These are phyloP conservation scores for Cubamyces lactineus DNA, from an alignment of 768 basidiomycete genomes.

Conservation along the genomic window DNA sequence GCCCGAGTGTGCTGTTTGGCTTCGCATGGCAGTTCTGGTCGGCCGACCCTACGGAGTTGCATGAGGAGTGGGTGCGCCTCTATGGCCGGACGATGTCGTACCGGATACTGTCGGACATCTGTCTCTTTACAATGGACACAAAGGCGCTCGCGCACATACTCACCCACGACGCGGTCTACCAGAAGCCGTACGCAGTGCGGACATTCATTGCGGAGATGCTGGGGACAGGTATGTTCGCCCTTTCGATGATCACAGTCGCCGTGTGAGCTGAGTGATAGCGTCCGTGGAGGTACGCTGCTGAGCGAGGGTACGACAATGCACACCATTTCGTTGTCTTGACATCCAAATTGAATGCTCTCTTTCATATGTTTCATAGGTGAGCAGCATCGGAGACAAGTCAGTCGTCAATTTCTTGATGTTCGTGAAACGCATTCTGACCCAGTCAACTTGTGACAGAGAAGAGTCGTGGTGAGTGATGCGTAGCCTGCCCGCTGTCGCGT, in stretches of 20 bases:
- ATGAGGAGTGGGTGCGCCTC: slow-evolving; percentile 14
- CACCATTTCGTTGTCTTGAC: background rate
- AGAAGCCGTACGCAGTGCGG: slow-evolving; percentile 53
- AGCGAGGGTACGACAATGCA: slow-evolving; percentile 39
- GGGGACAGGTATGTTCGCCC: slow-evolving; percentile 37
- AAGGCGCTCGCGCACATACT: slow-evolving; percentile 69
- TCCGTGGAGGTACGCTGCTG: slow-evolving; percentile 47
- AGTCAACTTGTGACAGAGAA: background rate
- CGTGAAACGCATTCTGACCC: background rate
- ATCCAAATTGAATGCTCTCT: background rate
- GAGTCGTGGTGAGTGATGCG: slow-evolving; percentile 7
- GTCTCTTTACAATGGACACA: slow-evolving; percentile 46
- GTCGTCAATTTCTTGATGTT: background rate
- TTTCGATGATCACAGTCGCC: background rate
- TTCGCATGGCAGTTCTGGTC: slow-evolving; percentile 14
- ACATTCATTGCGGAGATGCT: slow-evolving; percentile 46
- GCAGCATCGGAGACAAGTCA: slow-evolving; percentile 44
- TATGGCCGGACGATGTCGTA: slow-evolving; percentile 14
- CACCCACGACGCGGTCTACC: slow-evolving; percentile 56
- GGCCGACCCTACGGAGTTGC: slow-evolving; percentile 4
- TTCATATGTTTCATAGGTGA: slow-evolving; percentile 25
- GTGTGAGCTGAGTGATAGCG: background rate
- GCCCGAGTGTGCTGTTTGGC: slow-evolving; percentile 3
- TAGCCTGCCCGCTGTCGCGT: too few species aligned
- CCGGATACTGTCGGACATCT: slow-evolving; percentile 5